Conservation (phyloP, 768 basidiomycete genomes). For the Leccinum boreale region DNA sequence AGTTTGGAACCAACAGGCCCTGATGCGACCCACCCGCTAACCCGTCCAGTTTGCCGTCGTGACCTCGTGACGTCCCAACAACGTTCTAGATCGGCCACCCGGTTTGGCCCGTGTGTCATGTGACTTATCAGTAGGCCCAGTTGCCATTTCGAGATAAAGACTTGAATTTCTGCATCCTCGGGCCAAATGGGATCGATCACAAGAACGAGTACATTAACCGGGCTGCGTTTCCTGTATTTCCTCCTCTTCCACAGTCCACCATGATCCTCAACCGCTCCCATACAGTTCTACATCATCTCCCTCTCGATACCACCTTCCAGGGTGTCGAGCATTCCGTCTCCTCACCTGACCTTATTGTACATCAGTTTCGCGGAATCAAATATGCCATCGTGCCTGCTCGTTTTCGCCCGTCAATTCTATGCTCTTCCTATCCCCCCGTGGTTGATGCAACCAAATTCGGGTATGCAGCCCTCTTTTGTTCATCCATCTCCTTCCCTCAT, state of each 20-base stretch:
- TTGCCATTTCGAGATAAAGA: conserved; percentile 21
- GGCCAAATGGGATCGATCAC: conserved; percentile 24
- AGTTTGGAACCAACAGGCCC: neutral
- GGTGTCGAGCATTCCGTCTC: conserved; percentile 64
- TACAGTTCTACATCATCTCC: conserved; percentile 44
- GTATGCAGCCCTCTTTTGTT: conserved; percentile 37
- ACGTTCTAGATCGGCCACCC: conserved; percentile 3
- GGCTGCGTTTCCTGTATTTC: neutral
- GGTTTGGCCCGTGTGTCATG: conserved; percentile 21
- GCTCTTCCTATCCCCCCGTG: conserved; percentile 50
- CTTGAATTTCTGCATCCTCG: conserved; percentile 20
- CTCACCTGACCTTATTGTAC: conserved; percentile 50
- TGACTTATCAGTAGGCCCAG: conserved; percentile 16
- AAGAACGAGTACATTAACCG: conserved; percentile 15
- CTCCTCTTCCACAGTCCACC: conserved; percentile 3
- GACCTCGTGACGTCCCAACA: conserved; percentile 4
- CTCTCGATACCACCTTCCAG: conserved; percentile 61
- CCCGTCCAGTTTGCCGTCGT: conserved; percentile 11
- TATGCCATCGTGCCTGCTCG: conserved; percentile 72
- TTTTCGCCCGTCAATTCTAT: conserved; percentile 70
- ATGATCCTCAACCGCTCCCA: conserved; percentile 31
- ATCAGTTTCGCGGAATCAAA: conserved; percentile 77
- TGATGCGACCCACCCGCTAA: neutral
- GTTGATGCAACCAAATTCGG: conserved; percentile 67
- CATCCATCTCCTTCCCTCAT: neutral